A percentile compares a stretch with the other conserved stretches of the same genome.
Evolutionary conservation across 2,329 filamentous ascomycete genomes (phyloP).

Genomic region (Rosellinia necatrix): DNA sequence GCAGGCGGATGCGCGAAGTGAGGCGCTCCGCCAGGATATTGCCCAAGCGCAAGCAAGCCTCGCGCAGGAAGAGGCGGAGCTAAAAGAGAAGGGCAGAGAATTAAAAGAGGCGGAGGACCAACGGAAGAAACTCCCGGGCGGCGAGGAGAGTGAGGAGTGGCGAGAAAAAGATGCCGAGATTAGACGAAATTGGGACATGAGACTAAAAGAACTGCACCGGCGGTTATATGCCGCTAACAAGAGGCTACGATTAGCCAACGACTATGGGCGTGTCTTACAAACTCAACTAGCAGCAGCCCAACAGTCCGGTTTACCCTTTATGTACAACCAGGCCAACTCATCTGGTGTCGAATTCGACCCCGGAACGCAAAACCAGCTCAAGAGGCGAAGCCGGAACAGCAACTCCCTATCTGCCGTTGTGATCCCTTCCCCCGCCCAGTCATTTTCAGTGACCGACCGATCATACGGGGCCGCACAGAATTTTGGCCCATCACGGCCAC

Average conservation of each 20-base stretch:
- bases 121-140: conserved; percentile 65
- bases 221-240: conserved; percentile 53
- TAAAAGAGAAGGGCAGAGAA: conserved; percentile 71
- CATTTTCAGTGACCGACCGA: conserved; percentile 46
- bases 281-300: conserved; percentile 52
- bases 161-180: conserved; percentile 56
- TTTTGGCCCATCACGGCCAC: conserved; percentile 43
- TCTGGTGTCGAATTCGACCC: conserved; percentile 55
- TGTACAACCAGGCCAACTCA: conserved; percentile 52
- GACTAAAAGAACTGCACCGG: conserved; percentile 58
- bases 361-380: conserved; percentile 47
- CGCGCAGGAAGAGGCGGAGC: conserved; percentile 69
- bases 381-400: conserved; percentile 54
- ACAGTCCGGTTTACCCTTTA: conserved; percentile 48
- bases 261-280: conserved; percentile 51
- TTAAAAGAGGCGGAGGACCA: conserved; percentile 77
- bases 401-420: conserved; percentile 51
- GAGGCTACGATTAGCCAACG: conserved; percentile 52
- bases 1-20: conserved; percentile 57
- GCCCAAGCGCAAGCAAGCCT: conserved; percentile 67
- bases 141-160: conserved; percentile 64
- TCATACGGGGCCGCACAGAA: conserved; percentile 20
- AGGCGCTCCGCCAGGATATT: conserved; percentile 60
- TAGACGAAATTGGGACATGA: conserved; percentile 60
- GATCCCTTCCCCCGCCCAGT: conserved; percentile 49